Evolutionary conservation across 768 basidiomycete genomes (phyloP).

Genomic region (Lactarius hatsudake): DNA sequence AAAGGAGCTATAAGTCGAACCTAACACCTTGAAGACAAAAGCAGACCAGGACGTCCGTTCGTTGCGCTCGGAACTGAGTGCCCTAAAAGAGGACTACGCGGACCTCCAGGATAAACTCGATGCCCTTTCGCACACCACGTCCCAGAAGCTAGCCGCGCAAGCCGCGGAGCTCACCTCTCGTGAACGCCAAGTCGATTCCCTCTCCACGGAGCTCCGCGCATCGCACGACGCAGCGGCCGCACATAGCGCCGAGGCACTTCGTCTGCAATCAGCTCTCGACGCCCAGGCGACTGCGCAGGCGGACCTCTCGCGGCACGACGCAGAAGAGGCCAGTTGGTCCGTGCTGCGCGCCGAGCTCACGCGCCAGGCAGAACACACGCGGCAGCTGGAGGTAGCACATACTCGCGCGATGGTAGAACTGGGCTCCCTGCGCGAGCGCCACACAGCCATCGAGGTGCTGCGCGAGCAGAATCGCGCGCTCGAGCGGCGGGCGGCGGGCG

Average conservation of each 20-base stretch:
- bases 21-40: constrained; percentile 40
- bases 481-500: constrained; percentile 43
- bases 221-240: constrained; percentile 42
- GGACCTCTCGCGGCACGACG: not conserved
- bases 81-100: constrained; percentile 54
- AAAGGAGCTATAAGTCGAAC: too few species aligned
- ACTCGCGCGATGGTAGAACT: constrained; percentile 29
- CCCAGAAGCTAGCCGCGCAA: constrained; percentile 50
- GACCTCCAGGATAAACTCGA: constrained; percentile 61
- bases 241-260: constrained; percentile 40
- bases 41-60: constrained; percentile 51
- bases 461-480: constrained; percentile 70
- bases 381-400: constrained; percentile 41
- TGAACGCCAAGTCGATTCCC: constrained; percentile 42
- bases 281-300: constrained; percentile 35
- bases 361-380: constrained; percentile 58
- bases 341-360: constrained; percentile 68
- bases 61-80: constrained; percentile 47
- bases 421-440: constrained; percentile 48
- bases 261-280: constrained; percentile 49
- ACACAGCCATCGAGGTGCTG: constrained; percentile 65
- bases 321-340: constrained; percentile 55
- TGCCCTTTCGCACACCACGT: constrained; percentile 44
- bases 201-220: constrained; percentile 49
- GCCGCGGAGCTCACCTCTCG: constrained; percentile 51